Base-by-base conservation (phyloP, 139 green algal genomes). In the Pseudopediastrum boryanum region DNA sequence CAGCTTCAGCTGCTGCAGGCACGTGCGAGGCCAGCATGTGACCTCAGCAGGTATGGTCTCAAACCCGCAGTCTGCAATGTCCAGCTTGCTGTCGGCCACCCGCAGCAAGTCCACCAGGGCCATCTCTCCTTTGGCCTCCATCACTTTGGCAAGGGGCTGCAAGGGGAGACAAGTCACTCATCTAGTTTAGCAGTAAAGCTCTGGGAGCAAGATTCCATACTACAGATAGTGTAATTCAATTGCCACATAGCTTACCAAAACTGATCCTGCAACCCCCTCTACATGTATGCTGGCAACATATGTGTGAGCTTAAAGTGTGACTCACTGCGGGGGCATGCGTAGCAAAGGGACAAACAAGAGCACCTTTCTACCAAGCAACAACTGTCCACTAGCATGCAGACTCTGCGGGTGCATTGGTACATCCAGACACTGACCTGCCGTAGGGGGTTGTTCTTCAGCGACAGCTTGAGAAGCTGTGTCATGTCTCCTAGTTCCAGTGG, bases 1-100 rank as follows among this genome's bases (percentile, higher is more conserved):
- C 16, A 88, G 81, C 64, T 87, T 83, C 2, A 90, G 83, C 71
- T 81, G 58, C 71, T 68, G 21, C 31, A 87, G 72, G 13, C 46
- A 78, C 75, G 1, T 64, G 89, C 41, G 81, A 80, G 19, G 86
- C 31, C 71, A 39, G 38, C 64, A 42, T 43, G 51, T 69, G n/a
- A 86, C 33, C 50, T 86, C 77, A 21, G 33, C 42, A 6, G 86
- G 86, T 38, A 90, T 42, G 4, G 31, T 12, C 5, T 83, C 64
- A 56, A 86, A 62, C 12, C 71, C 81, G 43, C 83, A 87, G 52
- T 63, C 71, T 0, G 63, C 69, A 9, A 89, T 44, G 74, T 87
- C 78, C 19, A 89, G 8, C 33, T 7, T 25, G 1, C 82, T 82
- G 36, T 77, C 78, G 51, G 70, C 21, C 54, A 38, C 51, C n/a